Evolutionary conservation across 192 early-diverging fungal genomes (phyloP), one percentile per base, ranked within the genome.

Genomic region (Jimgerdemannia lactiflua): DNA sequence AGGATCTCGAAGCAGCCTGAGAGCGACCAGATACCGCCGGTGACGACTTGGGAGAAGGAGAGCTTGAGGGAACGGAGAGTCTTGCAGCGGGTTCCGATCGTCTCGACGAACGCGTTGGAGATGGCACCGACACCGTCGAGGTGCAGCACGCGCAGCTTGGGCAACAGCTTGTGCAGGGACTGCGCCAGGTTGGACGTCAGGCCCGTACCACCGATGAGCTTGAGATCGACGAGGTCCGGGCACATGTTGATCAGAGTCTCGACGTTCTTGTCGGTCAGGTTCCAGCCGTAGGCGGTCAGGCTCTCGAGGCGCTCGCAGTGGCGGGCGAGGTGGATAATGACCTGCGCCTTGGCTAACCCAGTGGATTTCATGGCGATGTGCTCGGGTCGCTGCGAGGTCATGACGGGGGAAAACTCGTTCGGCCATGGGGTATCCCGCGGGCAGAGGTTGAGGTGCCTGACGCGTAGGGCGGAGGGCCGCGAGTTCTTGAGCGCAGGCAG

Each of bases 261-360:
- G 41, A 85, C 39, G 64, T 75, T 59, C 3, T n/a, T 18, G 39
- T 69, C 71, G 4, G 54, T 64, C 3, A 85, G 64, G n/a, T 82
- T 72, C 78, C 80, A 82, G n/a, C 80, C 83, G 64, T 85, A 85
- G 7, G 82, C 65, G 7, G 74, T 75, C 8, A 85, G 19, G 18
- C 69, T 71, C 39, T 75, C 39, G 4, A 82, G 42, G 10, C 78
- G 77, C 39, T 85, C 83, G 43, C 83, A 85, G 2, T 70, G 49
- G 41, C 70, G 4, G 18, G 71, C 44, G 17, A 85, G 29, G 14
- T 29, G 19, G 10, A 69, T 66, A 3, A 82, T 80, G 8, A 75
- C 20, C 2, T 71, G n/a, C 17, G 76, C 75, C 9, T 78, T 73
- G 9, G 75, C 65, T 19, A 84, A 68, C 8, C 0, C 49, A 14